Evolutionary conservation across 2,329 filamentous ascomycete genomes (phyloP).

Genomic region (Rhexocercosporidium sp.): DNA sequence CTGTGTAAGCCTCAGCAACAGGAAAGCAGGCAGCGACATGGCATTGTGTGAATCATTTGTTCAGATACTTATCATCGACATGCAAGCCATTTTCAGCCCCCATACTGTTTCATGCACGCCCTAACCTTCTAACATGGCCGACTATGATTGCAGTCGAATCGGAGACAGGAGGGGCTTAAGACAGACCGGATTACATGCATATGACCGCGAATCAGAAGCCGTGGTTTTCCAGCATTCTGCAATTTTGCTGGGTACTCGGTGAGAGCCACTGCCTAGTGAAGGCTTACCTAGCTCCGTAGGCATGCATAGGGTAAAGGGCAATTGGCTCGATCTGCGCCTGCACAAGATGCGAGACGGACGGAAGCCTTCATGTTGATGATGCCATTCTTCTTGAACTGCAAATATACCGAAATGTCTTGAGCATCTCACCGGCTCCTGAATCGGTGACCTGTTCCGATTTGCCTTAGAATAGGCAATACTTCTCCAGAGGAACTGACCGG

Average conservation of each 20-base stretch:
- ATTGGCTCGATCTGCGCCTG: neutral
- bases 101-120: slow-evolving; percentile 2
- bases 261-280: slow-evolving; percentile 5
- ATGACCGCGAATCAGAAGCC: neutral
- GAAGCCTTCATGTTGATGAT: neutral
- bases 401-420: neutral
- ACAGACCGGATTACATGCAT: slow-evolving; percentile 15
- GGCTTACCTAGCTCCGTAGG: neutral
- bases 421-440: neutral
- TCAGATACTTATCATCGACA: slow-evolving; percentile 1
- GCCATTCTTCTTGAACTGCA: neutral
- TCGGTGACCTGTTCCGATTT: neutral
- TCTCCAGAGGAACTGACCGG: neutral
- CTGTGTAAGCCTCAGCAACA: slow-evolving; percentile 14
- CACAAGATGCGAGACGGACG: neutral
- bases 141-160: neutral
- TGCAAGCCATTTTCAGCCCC: slow-evolving; percentile 11
- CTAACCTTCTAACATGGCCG: neutral
- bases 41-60: slow-evolving; percentile 8
- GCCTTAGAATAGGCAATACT: neutral
- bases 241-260: slow-evolving; percentile 17
- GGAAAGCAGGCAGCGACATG: slow-evolving; percentile 14
- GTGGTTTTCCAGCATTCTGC: neutral
- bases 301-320: neutral
- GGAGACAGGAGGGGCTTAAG: neutral